Conservation (phyloP, 306 rosid genomes). For the Echinosophora koreensis region DNA sequence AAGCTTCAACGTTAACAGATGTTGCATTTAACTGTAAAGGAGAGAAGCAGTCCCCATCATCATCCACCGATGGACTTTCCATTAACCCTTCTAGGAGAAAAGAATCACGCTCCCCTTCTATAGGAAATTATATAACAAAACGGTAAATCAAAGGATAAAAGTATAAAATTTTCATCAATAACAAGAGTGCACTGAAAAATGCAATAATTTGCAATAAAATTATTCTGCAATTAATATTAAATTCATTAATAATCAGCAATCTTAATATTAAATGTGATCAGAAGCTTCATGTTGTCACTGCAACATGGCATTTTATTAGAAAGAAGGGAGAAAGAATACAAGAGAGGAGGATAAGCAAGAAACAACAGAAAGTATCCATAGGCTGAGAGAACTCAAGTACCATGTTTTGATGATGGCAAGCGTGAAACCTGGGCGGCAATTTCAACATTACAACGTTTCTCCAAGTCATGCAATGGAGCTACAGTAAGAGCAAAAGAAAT, state of each 20-base stretch:
- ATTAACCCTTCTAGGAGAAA: slow-evolving; percentile 89
- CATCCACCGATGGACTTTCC: slow-evolving; percentile 95
- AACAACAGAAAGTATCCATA: slow-evolving; percentile 52
- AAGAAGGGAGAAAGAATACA: neutral
- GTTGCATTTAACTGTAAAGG: slow-evolving; percentile 87
- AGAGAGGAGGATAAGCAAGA: slow-evolving; percentile 1
- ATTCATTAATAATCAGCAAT: slow-evolving; percentile 7
- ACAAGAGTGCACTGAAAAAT: slow-evolving; percentile 11
- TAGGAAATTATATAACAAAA: slow-evolving; percentile 43
- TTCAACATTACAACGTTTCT: slow-evolving; percentile 92
- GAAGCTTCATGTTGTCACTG: neutral
- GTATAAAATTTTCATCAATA: slow-evolving; percentile 15
- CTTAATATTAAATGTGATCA: slow-evolving; percentile 5
- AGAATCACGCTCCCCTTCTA: slow-evolving; percentile 80
- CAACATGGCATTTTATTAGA: slow-evolving; percentile 4
- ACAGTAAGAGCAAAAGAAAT: slow-evolving; percentile 44
- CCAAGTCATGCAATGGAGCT: slow-evolving; percentile 93
- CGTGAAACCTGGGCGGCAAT: slow-evolving; percentile 91
- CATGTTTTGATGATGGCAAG: slow-evolving; percentile 75
- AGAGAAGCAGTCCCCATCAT: slow-evolving; percentile 91
- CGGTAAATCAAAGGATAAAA: slow-evolving; percentile 35
- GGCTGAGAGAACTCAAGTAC: slow-evolving; percentile 70
- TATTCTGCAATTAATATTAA: neutral
- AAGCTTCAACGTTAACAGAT: slow-evolving; percentile 89
- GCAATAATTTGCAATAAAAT: neutral